A percentile compares a stretch with the other conserved stretches of the same genome.
Evolutionary conservation across 805 yeast genomes (phyloP).

Genomic region (Candida stauntonica): DNA sequence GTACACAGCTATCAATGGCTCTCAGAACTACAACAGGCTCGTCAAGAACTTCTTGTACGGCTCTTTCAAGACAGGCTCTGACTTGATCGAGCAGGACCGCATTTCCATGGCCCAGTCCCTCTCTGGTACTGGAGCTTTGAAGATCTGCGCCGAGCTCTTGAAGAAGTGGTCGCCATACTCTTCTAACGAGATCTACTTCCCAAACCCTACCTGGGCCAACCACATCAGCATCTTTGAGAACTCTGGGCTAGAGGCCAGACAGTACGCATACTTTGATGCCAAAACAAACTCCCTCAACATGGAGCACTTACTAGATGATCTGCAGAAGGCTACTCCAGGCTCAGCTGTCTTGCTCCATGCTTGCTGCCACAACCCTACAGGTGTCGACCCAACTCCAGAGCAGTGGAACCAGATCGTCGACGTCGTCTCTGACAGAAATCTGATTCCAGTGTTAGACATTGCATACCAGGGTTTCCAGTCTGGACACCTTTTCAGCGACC

Average conservation of each 20-base stretch:
- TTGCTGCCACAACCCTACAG: slow-evolving; percentile 97
- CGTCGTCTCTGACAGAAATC: slow-evolving; percentile 49
- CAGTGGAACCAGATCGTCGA: slow-evolving; percentile 79
- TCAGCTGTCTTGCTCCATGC: slow-evolving; percentile 80
- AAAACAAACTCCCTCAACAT: slow-evolving; percentile 59
- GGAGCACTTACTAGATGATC: slow-evolving; percentile 56
- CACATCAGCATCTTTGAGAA: slow-evolving; percentile 76
- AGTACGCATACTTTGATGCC: slow-evolving; percentile 69
- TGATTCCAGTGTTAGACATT: slow-evolving; percentile 83
- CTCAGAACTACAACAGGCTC: slow-evolving; percentile 56
- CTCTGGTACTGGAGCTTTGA: slow-evolving; percentile 93
- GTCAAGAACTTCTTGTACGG: slow-evolving; percentile 73
- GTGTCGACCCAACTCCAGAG: slow-evolving; percentile 78
- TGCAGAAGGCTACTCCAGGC: slow-evolving; percentile 51
- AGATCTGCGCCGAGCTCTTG: slow-evolving; percentile 79
- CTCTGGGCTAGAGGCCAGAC: slow-evolving; percentile 60
- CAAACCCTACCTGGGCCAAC: slow-evolving; percentile 94
- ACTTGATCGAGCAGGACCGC: slow-evolving; percentile 51
- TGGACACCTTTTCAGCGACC: slow-evolving; percentile 76
- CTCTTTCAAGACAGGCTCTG: slow-evolving; percentile 52
- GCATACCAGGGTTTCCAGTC: slow-evolving; percentile 96
- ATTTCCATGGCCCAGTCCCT: slow-evolving; percentile 84
- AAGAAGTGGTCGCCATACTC: slow-evolving; percentile 46
- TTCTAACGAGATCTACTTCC: slow-evolving; percentile 50
- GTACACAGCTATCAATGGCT: slow-evolving; percentile 83